These are phyloP conservation scores for Dendrobium huoshanense DNA, from an alignment of 106 monocot species.

Conservation along the genomic window DNA sequence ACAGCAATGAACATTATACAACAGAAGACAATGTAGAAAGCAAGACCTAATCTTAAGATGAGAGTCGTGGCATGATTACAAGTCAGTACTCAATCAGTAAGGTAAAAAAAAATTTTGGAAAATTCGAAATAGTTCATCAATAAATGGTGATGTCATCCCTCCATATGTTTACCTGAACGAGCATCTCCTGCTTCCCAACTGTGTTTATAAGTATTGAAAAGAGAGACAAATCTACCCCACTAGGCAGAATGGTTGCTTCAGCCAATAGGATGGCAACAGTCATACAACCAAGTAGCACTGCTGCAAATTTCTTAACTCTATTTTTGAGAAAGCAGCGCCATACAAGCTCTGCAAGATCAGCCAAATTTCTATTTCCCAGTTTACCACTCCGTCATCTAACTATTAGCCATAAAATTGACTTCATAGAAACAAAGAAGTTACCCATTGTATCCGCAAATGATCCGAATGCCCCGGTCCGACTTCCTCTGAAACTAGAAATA, in stretches of 20 bases:
- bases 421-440: slow-evolving; percentile 21
- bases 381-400: background rate
- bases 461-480: slow-evolving; percentile 53
- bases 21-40: background rate
- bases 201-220: slow-evolving; percentile 91
- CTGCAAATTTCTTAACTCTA: slow-evolving; percentile 58
- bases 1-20: too few relatives aligned
- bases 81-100: background rate
- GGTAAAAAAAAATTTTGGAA: background rate
- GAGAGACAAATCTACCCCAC: slow-evolving; percentile 81
- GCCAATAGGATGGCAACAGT: slow-evolving; percentile 91
- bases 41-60: background rate
- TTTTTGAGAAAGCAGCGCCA: slow-evolving; percentile 83
- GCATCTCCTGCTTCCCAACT: slow-evolving; percentile 78
- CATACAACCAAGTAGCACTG: slow-evolving; percentile 71
- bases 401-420: background rate
- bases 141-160: background rate
- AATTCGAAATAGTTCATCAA: background rate
- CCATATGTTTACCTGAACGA: slow-evolving; percentile 65
- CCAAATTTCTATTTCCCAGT: background rate
- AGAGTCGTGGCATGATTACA: background rate
- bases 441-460: slow-evolving; percentile 62
- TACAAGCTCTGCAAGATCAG: slow-evolving; percentile 53
- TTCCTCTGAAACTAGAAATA: slow-evolving; percentile 80
- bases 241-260: slow-evolving; percentile 85